Evolutionary conservation across 2,329 filamentous ascomycete species (phyloP).

Genomic region (Tolypocladium nubicola): DNA sequence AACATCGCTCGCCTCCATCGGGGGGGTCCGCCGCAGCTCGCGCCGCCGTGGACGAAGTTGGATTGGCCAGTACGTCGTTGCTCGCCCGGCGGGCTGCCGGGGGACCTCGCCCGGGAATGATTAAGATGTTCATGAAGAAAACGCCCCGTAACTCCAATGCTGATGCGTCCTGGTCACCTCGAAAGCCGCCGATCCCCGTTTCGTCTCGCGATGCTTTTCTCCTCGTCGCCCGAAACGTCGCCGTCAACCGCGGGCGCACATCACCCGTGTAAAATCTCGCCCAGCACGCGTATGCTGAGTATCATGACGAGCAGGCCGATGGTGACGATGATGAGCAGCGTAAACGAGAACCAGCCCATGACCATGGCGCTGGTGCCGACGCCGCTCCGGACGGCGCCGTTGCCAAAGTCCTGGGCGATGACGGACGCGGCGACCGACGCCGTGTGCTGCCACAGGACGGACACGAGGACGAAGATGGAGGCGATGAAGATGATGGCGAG

Average conservation of each 20-base stretch:
- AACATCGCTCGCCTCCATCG: background rate
- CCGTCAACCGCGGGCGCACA: background rate
- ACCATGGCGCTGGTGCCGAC: constrained; percentile 96
- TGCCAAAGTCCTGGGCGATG: constrained; percentile 85
- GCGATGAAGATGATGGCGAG: constrained; percentile 83
- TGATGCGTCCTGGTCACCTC: constrained; percentile 15
- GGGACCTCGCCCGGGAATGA: background rate
- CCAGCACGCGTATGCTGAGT: constrained; percentile 75
- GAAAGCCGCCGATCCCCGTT: background rate
- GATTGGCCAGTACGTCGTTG: background rate
- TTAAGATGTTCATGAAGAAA: constrained; percentile 2
- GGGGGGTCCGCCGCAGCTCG: background rate
- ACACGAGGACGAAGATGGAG: constrained; percentile 63
- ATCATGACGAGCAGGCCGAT: constrained; percentile 96
- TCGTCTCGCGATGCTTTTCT: background rate
- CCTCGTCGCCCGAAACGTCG: background rate
- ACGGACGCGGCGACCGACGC: constrained; percentile 91
- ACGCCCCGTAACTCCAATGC: constrained; percentile 21
- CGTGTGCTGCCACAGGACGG: constrained; percentile 82
- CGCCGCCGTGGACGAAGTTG: background rate
- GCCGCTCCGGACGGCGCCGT: constrained; percentile 76
- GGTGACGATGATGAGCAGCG: constrained; percentile 85
- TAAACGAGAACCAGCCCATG: constrained; percentile 94
- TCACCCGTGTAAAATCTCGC: constrained; percentile 37
- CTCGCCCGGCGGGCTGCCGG: background rate